These are phyloP conservation scores for Mortierella sp. DNA, from an alignment of 371 early-diverging fungal species.

Conservation along the genomic window DNA sequence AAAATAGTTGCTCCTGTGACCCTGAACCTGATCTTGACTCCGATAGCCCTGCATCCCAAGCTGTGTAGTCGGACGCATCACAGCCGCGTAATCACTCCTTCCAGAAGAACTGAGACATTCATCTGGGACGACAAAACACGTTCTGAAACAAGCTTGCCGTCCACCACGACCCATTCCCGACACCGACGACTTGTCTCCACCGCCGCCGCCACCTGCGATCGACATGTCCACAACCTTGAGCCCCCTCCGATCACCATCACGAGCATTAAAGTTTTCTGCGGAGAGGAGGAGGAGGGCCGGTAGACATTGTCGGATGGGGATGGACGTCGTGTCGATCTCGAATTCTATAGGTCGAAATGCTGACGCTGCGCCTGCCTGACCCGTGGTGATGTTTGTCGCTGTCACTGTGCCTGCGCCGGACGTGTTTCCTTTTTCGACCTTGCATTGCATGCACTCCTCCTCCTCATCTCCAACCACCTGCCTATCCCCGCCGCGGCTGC, in stretches of 20 bases:
- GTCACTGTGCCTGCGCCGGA: neutral
- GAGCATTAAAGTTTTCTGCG: neutral
- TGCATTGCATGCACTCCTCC: neutral
- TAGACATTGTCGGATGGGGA: constrained; percentile 25
- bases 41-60: neutral
- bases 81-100: too few species aligned
- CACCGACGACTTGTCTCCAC: neutral
- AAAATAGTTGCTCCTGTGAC: neutral
- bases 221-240: neutral
- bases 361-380: neutral
- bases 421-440: neutral
- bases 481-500: neutral
- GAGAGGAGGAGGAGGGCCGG: constrained; percentile 15
- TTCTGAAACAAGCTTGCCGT: constrained; percentile 12
- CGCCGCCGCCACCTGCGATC: neutral
- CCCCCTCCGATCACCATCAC: neutral
- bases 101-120: constrained; percentile 10
- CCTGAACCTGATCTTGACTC: neutral
- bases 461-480: too few species aligned
- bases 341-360: constrained; percentile 16
- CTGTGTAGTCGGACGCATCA: neutral
- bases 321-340: constrained; percentile 15
- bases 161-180: neutral
- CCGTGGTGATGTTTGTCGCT: neutral
- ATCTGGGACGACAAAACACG: constrained; percentile 13